phyloP scores from a whole-genome alignment of 768 basidiomycete species.

The Psilocybe tampanensis region DNA sequence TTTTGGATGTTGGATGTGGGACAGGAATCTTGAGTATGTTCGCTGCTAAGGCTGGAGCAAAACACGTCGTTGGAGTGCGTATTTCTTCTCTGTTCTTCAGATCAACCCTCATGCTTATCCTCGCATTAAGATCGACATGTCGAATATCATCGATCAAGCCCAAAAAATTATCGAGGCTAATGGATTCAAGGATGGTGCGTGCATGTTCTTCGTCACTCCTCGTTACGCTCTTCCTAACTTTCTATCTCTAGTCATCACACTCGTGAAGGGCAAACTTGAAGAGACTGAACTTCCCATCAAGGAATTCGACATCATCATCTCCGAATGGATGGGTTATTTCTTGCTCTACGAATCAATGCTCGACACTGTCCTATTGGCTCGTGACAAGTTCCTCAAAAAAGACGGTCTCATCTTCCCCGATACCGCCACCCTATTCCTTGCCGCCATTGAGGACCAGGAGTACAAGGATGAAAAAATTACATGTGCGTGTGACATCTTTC shows the following conservation, averaged over 20 bases:
- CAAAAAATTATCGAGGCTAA: conserved; percentile 96
- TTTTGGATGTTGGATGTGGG: conserved; percentile 97
- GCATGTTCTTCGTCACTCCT: neutral
- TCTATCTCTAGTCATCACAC: conserved; percentile 73
- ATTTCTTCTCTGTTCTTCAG: conserved; percentile 1
- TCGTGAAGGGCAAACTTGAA: conserved; percentile 98
- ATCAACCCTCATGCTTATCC: conserved; percentile 13
- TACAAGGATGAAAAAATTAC: conserved; percentile 99
- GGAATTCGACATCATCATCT: conserved; percentile 98
- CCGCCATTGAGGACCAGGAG: conserved; percentile 98
- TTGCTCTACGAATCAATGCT: conserved; percentile 99
- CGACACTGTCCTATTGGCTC: conserved; percentile 94
- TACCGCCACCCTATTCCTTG: conserved; percentile 87
- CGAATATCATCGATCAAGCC: conserved; percentile 99
- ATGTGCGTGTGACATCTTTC: conserved; percentile 58
- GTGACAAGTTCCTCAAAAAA: conserved; percentile 94
- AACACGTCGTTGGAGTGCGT: conserved; percentile 88
- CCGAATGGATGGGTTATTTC: conserved; percentile 99
- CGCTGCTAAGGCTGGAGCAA: conserved; percentile 93
- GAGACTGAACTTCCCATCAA: conserved; percentile 86
- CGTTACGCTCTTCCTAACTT: conserved; percentile 7
- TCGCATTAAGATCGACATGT: conserved; percentile 90
- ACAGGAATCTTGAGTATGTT: conserved; percentile 99
- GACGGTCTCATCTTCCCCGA: conserved; percentile 96
- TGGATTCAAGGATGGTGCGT: conserved; percentile 91